phyloP scores from a whole-genome alignment of 805 yeast species.

The Kodamaea jinghongensis region DNA sequence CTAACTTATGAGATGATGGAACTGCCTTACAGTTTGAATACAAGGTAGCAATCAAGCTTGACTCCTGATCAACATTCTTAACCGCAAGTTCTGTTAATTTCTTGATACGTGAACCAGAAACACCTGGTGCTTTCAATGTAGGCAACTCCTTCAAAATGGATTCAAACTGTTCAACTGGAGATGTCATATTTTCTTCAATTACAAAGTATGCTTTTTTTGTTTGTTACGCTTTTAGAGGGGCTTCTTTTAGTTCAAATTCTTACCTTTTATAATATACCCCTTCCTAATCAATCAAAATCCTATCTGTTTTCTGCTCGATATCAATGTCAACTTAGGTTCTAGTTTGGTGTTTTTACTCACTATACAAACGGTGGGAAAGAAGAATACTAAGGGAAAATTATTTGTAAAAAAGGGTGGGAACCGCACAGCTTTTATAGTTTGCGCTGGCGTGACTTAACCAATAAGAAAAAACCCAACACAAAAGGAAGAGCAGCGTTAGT shows the following conservation, averaged over 20 bases:
- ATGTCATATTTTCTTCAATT: conserved; percentile 31
- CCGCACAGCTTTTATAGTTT: conserved; percentile 1
- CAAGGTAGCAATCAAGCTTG: conserved; percentile 56
- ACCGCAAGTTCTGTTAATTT: conserved; percentile 76
- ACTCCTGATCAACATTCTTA: conserved; percentile 57
- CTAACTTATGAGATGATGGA: conserved; percentile 81
- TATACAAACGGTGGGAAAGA: no score
- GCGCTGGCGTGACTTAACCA: conserved; percentile 1
- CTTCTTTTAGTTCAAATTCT: background rate
- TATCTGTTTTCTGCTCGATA: no score
- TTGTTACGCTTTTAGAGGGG: background rate
- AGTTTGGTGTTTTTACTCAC: no score
- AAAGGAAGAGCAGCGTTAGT: no score
- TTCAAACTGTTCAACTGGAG: conserved; percentile 44
- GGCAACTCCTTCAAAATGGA: conserved; percentile 48
- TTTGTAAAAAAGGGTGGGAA: conserved; percentile 1
- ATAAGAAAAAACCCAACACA: no score
- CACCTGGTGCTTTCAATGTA: conserved; percentile 79
- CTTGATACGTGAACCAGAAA: conserved; percentile 93
- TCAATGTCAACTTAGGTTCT: no score
- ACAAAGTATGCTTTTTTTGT: background rate
- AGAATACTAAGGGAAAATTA: no score
- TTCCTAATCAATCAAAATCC: no score
- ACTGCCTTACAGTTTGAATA: conserved; percentile 68
- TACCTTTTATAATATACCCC: no score